Conservation (phyloP, 108 stramenopile species). For the Cyclotella baltica region DNA sequence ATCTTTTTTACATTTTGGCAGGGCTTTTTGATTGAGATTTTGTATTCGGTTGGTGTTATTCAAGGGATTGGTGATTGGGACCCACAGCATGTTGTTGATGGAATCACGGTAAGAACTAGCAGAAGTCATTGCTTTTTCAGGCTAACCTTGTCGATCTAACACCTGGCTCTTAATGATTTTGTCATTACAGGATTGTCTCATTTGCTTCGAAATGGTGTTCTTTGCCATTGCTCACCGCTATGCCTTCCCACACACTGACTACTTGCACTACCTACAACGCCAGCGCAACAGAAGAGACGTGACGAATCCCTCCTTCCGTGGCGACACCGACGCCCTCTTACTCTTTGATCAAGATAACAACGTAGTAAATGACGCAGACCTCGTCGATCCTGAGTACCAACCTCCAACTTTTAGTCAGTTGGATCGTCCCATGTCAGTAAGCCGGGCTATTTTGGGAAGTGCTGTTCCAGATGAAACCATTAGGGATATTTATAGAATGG, state of each 20-base stretch:
- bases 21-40: constrained; percentile 35
- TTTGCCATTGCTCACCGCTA: constrained; percentile 59
- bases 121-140: background rate
- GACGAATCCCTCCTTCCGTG: background rate
- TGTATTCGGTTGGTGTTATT: constrained; percentile 41
- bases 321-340: constrained; percentile 30
- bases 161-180: constrained; percentile 11
- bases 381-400: constrained; percentile 44
- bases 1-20: constrained; percentile 77
- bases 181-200: constrained; percentile 40
- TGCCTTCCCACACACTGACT: constrained; percentile 65
- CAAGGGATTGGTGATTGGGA: constrained; percentile 45
- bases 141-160: background rate
- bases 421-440: constrained; percentile 46
- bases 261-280: constrained; percentile 49
- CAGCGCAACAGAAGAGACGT: background rate
- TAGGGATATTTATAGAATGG: constrained; percentile 47
- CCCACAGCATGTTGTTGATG: constrained; percentile 39
- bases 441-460: constrained; percentile 35
- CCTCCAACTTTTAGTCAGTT: constrained; percentile 48
- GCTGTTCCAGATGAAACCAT: constrained; percentile 51
- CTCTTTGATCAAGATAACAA: constrained; percentile 55
- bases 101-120: constrained; percentile 42
- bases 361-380: constrained; percentile 29
- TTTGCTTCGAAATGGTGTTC: constrained; percentile 68